Conservation (phyloP, 148 eudicot genomes). For the Fagopyrum tataricum region DNA sequence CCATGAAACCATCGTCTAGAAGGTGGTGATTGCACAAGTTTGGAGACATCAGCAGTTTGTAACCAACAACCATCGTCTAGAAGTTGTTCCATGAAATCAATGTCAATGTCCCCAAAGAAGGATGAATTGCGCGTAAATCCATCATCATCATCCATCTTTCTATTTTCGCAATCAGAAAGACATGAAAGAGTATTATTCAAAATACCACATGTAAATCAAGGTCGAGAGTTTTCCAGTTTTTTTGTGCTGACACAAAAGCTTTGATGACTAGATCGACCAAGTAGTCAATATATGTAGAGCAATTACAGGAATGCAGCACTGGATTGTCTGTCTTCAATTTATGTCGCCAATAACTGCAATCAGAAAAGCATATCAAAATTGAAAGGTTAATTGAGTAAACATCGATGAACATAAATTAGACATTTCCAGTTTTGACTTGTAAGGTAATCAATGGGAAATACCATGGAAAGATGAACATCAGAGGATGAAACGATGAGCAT, state of each 20-base stretch:
- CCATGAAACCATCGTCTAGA: no score
- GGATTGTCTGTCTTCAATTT: constrained; percentile 15
- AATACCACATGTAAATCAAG: background rate
- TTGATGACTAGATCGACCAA: constrained; percentile 41
- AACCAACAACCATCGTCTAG: constrained; percentile 72
- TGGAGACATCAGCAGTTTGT: constrained; percentile 46
- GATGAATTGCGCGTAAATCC: constrained; percentile 33
- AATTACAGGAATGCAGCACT: constrained; percentile 39
- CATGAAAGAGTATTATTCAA: background rate
- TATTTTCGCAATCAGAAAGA: background rate
- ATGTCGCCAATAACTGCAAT: constrained; percentile 32
- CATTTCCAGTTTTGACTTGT: constrained; percentile 20
- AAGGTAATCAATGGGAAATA: background rate
- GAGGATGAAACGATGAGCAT: background rate
- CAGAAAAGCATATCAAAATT: constrained; percentile 17
- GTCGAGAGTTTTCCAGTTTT: background rate
- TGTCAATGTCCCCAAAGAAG: constrained; percentile 42
- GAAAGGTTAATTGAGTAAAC: background rate
- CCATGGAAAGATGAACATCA: constrained; percentile 10
- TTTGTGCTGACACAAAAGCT: background rate
- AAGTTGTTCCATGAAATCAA: constrained; percentile 54
- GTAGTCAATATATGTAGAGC: constrained; percentile 40
- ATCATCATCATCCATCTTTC: no score
- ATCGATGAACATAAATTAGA: background rate
- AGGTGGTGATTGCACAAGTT: no score